Base-by-base conservation (phyloP, 805 yeast species). In the Candida montana region DNA sequence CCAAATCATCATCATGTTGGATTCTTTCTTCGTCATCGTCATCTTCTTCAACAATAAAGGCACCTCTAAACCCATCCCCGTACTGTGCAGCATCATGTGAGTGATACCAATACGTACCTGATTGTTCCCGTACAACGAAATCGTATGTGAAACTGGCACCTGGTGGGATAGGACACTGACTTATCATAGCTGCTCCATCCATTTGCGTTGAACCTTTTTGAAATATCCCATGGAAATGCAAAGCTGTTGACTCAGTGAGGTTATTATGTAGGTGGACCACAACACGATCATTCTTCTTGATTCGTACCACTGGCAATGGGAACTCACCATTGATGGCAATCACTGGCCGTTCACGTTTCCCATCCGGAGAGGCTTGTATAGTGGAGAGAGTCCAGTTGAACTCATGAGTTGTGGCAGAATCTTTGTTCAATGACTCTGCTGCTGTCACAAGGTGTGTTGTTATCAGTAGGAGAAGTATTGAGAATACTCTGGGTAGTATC, bases 91-190 rank as follows among this genome's bases (percentile, higher is more conserved):
- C 64, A 28, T 90, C 79, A 67, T 93, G 99, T 24, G 98, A 87
- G 65, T 93, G 99, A 72, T 91, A 93, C 99, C 99, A 93, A 72
- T 72, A 93, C 16, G 95, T 76, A 56, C 99, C 99, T 44, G 72
- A 78, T 65, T 93, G 96, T 46, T 61, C 63, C 37, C 75, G 76
- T 46, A 89, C 87, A 21, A 96, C 83, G 65, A 93, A 93, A 70
- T 91, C 89, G 72, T 93, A 93, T 48, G 81, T 63, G 65, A 77
- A 70, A 16, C 84, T 74, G 46, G 76, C 75, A 41, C 84, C 84
- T 6, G 95, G 83, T n/a, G 85, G 80, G 50, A 88, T 81, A 23
- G 96, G 95, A 73, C 98, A 93, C 65, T 91, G 97, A 28, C 86
- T 78, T 35, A 91, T 71, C 76, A 77, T 69, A 54, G 83, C 84